Percentiles rank a stretch among this genome's conserved stretches.
Conservation (phyloP, 345 rosid genomes). For the Cardiospermum halicacabum region DNA sequence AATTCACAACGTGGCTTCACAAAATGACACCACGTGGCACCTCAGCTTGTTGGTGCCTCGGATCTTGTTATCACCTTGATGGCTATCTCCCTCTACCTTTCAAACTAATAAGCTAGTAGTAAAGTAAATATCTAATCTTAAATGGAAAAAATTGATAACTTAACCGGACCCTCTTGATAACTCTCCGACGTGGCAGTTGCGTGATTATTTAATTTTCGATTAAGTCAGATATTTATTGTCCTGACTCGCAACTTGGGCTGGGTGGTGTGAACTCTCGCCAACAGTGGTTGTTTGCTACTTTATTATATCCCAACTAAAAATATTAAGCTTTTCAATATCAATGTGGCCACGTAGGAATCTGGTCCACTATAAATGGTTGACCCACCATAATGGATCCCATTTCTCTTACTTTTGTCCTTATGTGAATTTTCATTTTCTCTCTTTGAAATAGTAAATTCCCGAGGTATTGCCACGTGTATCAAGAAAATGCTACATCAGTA, state of each 20-base stretch:
- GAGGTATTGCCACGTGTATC: conserved; percentile 24
- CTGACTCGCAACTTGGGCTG: conserved; percentile 13
- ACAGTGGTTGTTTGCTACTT: conserved; percentile 11
- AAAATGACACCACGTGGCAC: conserved; percentile 12
- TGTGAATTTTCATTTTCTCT: background rate
- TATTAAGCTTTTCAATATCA: conserved; percentile 15
- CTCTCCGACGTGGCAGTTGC: conserved; percentile 15
- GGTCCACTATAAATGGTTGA: conserved; percentile 36
- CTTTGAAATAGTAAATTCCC: conserved; percentile 14
- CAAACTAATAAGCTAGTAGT: conserved; percentile 6
- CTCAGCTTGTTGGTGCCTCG: conserved; percentile 18
- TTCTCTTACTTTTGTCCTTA: conserved; percentile 23
- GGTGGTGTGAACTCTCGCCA: conserved; percentile 9
- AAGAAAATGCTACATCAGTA: conserved; percentile 5
- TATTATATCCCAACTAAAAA: conserved; percentile 5
- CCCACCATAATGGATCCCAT: conserved; percentile 37
- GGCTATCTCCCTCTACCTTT: conserved; percentile 13
- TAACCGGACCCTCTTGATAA: conserved; percentile 7
- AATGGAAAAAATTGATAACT: conserved; percentile 10
- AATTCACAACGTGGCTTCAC: conserved; percentile 21
- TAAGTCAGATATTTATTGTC: conserved; percentile 14
- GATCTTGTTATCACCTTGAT: conserved; percentile 47
- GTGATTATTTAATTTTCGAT: background rate
- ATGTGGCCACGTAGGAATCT: conserved; percentile 46
- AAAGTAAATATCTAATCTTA: conserved; percentile 18